Conservation (phyloP, 1,284 basidiomycete genomes). For the Taiwanofungus camphoratus region DNA sequence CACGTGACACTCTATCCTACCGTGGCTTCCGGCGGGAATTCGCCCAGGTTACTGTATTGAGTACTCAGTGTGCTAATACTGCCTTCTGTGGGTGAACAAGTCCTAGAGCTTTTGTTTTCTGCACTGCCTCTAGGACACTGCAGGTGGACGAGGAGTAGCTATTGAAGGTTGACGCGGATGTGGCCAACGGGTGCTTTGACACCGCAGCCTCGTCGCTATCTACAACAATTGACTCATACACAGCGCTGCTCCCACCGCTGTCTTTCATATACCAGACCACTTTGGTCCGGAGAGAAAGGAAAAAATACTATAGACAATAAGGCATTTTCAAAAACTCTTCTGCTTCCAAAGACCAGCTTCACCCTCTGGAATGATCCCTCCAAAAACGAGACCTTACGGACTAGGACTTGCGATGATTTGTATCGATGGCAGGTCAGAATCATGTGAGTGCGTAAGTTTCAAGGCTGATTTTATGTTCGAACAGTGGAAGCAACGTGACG, state of each 20-base stretch:
- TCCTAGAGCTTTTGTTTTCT: too few relatives aligned
- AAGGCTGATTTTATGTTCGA: constrained; percentile 1
- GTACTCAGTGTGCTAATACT: too few relatives aligned
- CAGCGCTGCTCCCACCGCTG: neutral
- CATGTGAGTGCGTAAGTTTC: neutral
- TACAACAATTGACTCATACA: too few relatives aligned
- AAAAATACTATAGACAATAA: constrained; percentile 10
- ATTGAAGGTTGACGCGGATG: too few relatives aligned
- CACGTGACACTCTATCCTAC: constrained; percentile 24
- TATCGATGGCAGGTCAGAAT: constrained; percentile 83
- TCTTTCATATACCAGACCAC: neutral
- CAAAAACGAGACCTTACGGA: constrained; percentile 58
- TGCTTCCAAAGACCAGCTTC: constrained; percentile 82
- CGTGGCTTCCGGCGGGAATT: too few relatives aligned
- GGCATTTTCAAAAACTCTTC: constrained; percentile 63
- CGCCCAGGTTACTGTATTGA: too few relatives aligned
- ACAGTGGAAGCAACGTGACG: constrained; percentile 60
- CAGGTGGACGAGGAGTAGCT: too few relatives aligned
- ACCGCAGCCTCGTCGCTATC: too few relatives aligned
- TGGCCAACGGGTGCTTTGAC: too few relatives aligned
- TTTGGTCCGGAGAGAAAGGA: neutral
- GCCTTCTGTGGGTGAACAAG: too few relatives aligned
- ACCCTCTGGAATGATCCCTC: constrained; percentile 70
- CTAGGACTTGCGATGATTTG: constrained; percentile 68
- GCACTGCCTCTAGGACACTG: too few relatives aligned